Evolutionary conservation across 495 filamentous ascomycete genomes (phyloP).

Genomic region (Trichoderma parareesei): DNA sequence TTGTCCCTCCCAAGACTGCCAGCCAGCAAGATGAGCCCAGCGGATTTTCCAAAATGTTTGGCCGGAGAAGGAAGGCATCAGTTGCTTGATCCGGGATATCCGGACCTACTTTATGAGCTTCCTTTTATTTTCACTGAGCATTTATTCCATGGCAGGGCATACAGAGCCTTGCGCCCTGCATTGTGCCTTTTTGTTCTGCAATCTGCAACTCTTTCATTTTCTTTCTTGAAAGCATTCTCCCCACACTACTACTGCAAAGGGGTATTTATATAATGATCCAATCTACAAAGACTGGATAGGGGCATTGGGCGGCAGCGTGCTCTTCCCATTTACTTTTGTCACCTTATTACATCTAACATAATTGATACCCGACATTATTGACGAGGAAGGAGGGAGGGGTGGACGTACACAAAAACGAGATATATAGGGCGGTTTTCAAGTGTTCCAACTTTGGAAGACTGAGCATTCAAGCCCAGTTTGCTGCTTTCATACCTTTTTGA

Average conservation of each 20-base stretch:
- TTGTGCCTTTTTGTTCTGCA: not conserved
- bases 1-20: not conserved
- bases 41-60: constrained; percentile 8
- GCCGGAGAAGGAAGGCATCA: not conserved
- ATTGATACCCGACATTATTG: not conserved
- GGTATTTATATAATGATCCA: not conserved
- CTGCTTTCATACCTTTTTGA: not conserved
- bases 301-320: not conserved
- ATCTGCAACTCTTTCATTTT: not conserved
- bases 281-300: not conserved
- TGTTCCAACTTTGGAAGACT: too few relatives aligned
- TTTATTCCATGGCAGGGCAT: not conserved
- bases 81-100: not conserved
- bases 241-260: not conserved
- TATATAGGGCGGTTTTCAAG: too few relatives aligned
- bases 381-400: not conserved
- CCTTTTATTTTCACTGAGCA: not conserved
- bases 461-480: not conserved
- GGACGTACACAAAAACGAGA: too few relatives aligned
- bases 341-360: not conserved
- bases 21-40: not conserved
- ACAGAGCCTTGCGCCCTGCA: not conserved
- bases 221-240: not conserved
- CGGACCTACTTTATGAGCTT: not conserved
- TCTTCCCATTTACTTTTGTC: not conserved